These are phyloP conservation scores for Carex pumila DNA, from an alignment of 176 grass and related monocot species.

Conservation along the genomic window DNA sequence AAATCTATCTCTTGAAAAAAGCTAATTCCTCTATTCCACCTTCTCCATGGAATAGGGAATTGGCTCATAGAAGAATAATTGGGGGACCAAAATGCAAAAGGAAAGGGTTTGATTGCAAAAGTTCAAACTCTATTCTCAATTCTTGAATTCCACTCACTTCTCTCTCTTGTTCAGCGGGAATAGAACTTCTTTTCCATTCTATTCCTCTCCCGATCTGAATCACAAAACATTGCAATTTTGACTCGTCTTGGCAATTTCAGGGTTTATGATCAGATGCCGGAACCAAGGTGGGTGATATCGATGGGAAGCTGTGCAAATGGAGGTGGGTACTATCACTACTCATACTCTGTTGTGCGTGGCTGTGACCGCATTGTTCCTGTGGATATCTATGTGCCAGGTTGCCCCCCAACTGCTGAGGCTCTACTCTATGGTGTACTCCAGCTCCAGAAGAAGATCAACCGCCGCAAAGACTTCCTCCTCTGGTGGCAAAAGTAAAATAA, in stretches of 20 bases:
- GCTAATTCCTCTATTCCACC: too few species aligned
- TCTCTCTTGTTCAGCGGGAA: too few species aligned
- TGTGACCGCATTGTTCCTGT: constrained; percentile 94
- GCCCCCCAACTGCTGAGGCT: constrained; percentile 91
- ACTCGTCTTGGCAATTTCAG: constrained; percentile 16
- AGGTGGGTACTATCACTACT: constrained; percentile 96
- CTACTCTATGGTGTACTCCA: constrained; percentile 92
- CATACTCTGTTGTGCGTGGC: constrained; percentile 89
- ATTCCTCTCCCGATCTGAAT: too few species aligned
- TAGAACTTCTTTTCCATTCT: too few species aligned
- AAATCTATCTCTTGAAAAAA: too few species aligned
- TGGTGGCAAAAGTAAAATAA: constrained; percentile 87
- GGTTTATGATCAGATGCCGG: constrained; percentile 97
- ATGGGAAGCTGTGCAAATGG: constrained; percentile 98
- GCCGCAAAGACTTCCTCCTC: constrained; percentile 93
- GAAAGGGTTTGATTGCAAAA: too few species aligned
- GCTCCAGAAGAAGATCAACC: constrained; percentile 96
- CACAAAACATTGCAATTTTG: neutral
- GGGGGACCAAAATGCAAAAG: too few species aligned
- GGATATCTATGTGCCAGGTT: constrained; percentile 88
- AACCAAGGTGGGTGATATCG: constrained; percentile 90
- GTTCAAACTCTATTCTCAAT: too few species aligned
- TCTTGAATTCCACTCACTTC: too few species aligned
- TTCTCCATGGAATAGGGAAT: too few species aligned
- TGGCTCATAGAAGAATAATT: too few species aligned